A percentile compares a stretch with the other conserved stretches of the same genome.
Conservation (phyloP, 345 rosid species). For the Populus alba region DNA sequence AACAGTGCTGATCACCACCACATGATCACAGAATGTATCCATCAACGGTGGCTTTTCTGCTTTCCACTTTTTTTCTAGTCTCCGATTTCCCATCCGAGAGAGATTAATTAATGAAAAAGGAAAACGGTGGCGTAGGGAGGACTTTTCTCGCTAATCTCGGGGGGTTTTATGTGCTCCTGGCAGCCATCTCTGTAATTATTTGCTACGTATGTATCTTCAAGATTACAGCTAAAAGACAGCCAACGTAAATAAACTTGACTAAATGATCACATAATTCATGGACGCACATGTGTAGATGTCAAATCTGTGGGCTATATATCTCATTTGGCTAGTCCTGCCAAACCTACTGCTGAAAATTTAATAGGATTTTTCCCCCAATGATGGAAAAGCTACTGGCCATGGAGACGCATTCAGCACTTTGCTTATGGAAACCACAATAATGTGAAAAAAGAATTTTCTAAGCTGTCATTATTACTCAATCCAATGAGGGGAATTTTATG, state of each 20-base stretch:
- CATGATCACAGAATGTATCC: neutral
- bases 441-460: slow-evolving; percentile 17
- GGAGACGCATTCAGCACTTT: slow-evolving; percentile 10
- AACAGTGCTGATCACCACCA: neutral
- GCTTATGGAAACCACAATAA: slow-evolving; percentile 21
- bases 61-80: neutral
- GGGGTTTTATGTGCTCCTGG: slow-evolving; percentile 1
- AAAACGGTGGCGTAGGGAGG: slow-evolving; percentile 11
- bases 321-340: neutral
- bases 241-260: neutral
- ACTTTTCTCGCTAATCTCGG: slow-evolving; percentile 21
- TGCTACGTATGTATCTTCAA: neutral
- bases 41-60: neutral
- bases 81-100: neutral
- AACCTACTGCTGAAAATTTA: too few relatives aligned
- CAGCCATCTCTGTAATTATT: neutral
- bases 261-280: neutral
- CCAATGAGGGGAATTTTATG: slow-evolving; percentile 9
- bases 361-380: neutral
- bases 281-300: neutral
- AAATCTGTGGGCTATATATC: neutral
- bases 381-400: neutral
- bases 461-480: slow-evolving; percentile 24
- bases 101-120: neutral
- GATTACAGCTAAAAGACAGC: neutral